phyloP scores from a whole-genome alignment of 2,329 filamentous ascomycete species.

The Ophiosphaerella narmari region DNA sequence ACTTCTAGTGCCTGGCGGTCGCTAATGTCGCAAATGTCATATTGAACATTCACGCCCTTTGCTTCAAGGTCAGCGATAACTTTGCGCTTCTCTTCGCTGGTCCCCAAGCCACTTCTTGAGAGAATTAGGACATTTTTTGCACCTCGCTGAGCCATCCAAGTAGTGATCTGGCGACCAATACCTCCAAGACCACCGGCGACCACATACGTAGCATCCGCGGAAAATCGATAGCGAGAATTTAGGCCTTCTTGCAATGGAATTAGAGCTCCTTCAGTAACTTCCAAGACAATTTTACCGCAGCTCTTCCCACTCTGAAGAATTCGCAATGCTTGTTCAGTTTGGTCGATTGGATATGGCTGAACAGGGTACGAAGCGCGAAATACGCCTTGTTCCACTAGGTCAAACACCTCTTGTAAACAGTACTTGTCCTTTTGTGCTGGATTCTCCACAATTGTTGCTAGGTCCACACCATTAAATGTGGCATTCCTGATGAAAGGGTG shows the following conservation, averaged over 20 bases:
- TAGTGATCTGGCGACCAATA: conserved; percentile 20
- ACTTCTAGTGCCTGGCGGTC: too few relatives aligned
- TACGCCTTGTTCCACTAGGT: background rate
- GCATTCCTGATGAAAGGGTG: conserved; percentile 4
- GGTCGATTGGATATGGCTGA: background rate
- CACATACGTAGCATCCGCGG: conserved; percentile 22
- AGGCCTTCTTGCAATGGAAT: background rate
- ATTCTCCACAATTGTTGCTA: background rate
- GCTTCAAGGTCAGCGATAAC: background rate
- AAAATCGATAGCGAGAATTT: background rate
- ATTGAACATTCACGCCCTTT: background rate
- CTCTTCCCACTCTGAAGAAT: conserved; percentile 5
- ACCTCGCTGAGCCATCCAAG: conserved; percentile 19
- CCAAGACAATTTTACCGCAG: conserved; percentile 1
- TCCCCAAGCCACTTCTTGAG: background rate
- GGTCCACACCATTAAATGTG: background rate
- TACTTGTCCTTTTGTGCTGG: background rate
- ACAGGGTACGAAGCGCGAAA: background rate
- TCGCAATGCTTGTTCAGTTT: conserved; percentile 8
- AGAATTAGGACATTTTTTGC: conserved; percentile 20
- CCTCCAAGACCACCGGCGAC: conserved; percentile 28
- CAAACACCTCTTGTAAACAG: background rate
- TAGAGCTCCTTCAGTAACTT: background rate
- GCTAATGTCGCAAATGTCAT: too few relatives aligned
- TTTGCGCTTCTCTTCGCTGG: background rate